Conservation (phyloP, 2,329 filamentous ascomycete species). For the Thelonectria olida region DNA sequence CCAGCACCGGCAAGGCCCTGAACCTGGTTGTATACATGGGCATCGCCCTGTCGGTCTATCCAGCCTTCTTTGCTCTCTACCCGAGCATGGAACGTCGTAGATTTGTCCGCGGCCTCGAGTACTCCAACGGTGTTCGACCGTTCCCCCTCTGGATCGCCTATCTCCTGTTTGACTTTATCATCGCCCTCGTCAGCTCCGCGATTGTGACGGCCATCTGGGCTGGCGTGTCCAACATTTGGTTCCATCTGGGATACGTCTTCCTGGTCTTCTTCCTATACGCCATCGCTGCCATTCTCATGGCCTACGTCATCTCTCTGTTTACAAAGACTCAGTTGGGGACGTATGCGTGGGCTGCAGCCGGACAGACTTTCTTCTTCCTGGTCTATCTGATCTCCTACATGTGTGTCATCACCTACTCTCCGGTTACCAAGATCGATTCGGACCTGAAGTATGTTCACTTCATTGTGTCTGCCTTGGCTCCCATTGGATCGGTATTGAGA, state of each 20-base stretch:
- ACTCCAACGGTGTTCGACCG: slow-evolving; percentile 88
- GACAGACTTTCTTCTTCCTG: slow-evolving; percentile 77
- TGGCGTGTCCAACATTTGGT: slow-evolving; percentile 74
- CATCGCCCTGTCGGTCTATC: slow-evolving; percentile 79
- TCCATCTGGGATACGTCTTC: slow-evolving; percentile 82
- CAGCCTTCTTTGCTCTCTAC: slow-evolving; percentile 89
- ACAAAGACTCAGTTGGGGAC: slow-evolving; percentile 81
- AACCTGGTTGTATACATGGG: slow-evolving; percentile 86
- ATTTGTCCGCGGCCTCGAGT: slow-evolving; percentile 85
- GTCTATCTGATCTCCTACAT: slow-evolving; percentile 78
- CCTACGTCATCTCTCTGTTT: slow-evolving; percentile 85
- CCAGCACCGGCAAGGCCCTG: slow-evolving; percentile 75
- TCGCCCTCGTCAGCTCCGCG: slow-evolving; percentile 73
- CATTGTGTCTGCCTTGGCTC: slow-evolving; percentile 76
- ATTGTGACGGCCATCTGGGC: slow-evolving; percentile 76
- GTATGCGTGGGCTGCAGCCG: slow-evolving; percentile 83
- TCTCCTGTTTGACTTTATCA: slow-evolving; percentile 79
- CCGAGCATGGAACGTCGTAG: slow-evolving; percentile 83
- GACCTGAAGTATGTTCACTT: slow-evolving; percentile 78
- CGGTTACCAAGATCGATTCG: slow-evolving; percentile 73
- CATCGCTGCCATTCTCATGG: slow-evolving; percentile 76
- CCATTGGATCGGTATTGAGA: slow-evolving; percentile 78
- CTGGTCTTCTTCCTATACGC: slow-evolving; percentile 84
- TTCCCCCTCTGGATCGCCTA: slow-evolving; percentile 89
- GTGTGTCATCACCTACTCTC: slow-evolving; percentile 77